Evolutionary conservation across 2,329 filamentous ascomycete genomes (phyloP), one percentile per base, ranked within the genome.

Genomic region (Dissoconium aciculare): DNA sequence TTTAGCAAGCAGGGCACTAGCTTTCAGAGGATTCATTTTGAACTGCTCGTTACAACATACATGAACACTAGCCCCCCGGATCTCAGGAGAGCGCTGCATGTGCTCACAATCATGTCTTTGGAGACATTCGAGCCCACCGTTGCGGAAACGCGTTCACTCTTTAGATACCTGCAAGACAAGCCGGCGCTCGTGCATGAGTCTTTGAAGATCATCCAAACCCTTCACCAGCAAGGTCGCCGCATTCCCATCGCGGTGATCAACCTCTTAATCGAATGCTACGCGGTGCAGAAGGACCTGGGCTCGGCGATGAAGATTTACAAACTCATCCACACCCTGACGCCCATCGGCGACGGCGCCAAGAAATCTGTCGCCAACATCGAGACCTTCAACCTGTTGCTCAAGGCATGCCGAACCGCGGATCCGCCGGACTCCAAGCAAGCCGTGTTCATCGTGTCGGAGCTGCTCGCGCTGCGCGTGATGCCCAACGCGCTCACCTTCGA

Each of bases 1-100:
- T 63, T 87, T 11, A 64, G 67, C 4, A 60, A 66, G 5, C 66
- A 72, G 14, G 64, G 64, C 10, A 65, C 67, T 2, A 62, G 66
- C 24, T 62, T 84, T 21, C 60, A 65, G 5, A 55, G 67, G 4
- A 65, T 78, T 38, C 82, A 94, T 50, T 92, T 89, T 54, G 83
- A 91, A 52, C 67, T 77, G 15, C 64, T 94, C 15, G 60, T 85
- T 5, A 73, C 81, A 34, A 68, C 78, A 3, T 82, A 91, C 47
- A 62, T 72, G 8, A 53, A 54, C 11, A 58, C 60, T 3, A 62
- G 64, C 2, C 41, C 43, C 6, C 49, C 51, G 3, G 72, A 89
- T 40, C 47, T 87, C 5, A 55, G 59, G 14, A 70, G 72, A 15
- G 78, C 79, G 0, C 63, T 93, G 19, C 67, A 70, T 24, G 65